Percentiles rank a stretch among this genome's conserved stretches.
Conservation (phyloP, 768 basidiomycete species). For the Tricholoma sp. region DNA sequence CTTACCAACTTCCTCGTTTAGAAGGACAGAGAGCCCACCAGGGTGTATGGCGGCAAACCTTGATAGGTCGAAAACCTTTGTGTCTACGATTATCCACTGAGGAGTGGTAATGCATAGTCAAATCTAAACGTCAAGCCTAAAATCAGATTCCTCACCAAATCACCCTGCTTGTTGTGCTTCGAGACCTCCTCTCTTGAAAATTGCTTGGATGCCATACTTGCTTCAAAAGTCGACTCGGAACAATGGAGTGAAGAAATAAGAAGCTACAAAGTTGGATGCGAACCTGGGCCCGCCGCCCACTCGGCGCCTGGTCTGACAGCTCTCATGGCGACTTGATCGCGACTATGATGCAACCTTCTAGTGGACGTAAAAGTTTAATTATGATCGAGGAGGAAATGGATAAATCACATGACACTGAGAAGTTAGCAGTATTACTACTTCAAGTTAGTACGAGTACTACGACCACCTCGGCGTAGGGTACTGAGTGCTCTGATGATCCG, state of each 20-base stretch:
- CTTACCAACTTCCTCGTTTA: slow-evolving; percentile 73
- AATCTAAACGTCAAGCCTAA: not conserved
- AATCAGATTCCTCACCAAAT: slow-evolving; percentile 47
- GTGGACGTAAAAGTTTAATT: no score
- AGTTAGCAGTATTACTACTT: no score
- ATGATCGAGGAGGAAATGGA: no score
- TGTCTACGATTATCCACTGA: slow-evolving; percentile 72
- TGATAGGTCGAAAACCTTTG: slow-evolving; percentile 68
- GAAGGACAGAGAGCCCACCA: slow-evolving; percentile 74
- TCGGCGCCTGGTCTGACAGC: no score
- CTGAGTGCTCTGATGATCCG: no score
- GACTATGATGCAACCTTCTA: no score
- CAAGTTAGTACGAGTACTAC: no score
- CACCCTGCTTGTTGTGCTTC: slow-evolving; percentile 73
- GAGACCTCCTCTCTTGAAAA: slow-evolving; percentile 33
- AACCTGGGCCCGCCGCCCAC: slow-evolving; percentile 16
- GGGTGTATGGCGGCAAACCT: slow-evolving; percentile 81
- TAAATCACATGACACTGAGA: no score
- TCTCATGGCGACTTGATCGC: no score
- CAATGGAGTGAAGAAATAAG: not conserved
- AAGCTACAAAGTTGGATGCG: slow-evolving; percentile 16
- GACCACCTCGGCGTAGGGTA: no score
- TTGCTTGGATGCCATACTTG: slow-evolving; percentile 24
- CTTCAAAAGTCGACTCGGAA: not conserved
- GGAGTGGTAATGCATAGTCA: not conserved